Conservation (phyloP, 306 rosid genomes). For the Boehmeria nivea region DNA sequence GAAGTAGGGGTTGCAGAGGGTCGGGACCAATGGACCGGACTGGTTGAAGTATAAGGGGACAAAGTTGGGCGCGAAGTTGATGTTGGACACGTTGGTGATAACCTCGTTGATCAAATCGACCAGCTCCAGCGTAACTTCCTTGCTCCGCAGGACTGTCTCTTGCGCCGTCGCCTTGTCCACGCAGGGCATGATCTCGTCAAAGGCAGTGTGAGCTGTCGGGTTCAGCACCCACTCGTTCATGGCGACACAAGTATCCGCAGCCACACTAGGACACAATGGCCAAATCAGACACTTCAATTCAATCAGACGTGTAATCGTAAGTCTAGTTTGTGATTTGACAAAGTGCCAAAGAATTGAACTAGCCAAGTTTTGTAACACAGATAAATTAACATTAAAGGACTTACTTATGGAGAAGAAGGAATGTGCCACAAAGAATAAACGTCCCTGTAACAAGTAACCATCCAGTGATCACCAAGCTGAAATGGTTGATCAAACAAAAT, state of each 20-base stretch:
- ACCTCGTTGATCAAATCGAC: slow-evolving; percentile 37
- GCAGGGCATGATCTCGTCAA: slow-evolving; percentile 44
- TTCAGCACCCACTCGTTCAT: slow-evolving; percentile 44
- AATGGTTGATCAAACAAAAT: neutral
- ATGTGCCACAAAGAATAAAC: slow-evolving; percentile 34
- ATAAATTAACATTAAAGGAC: slow-evolving; percentile 8
- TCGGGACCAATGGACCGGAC: slow-evolving; percentile 58
- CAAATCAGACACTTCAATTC: neutral
- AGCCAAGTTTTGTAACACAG: neutral
- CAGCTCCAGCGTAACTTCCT: slow-evolving; percentile 42
- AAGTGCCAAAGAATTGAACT: neutral
- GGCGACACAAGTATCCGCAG: slow-evolving; percentile 42
- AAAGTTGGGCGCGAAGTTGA: slow-evolving; percentile 25
- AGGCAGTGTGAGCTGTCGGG: slow-evolving; percentile 37
- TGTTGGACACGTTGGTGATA: slow-evolving; percentile 46
- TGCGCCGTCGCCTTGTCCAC: slow-evolving; percentile 39
- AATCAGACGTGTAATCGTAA: no score
- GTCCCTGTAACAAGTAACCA: slow-evolving; percentile 56
- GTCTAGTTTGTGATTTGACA: neutral
- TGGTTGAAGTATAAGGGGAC: slow-evolving; percentile 53
- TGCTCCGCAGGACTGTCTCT: slow-evolving; percentile 39
- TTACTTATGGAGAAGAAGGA: slow-evolving; percentile 54
- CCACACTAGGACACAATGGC: slow-evolving; percentile 23
- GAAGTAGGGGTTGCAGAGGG: slow-evolving; percentile 50
- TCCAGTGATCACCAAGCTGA: slow-evolving; percentile 56